A percentile compares a stretch with the other conserved stretches of the same genome.
Conservation (phyloP, 1,139 yeast genomes). For the Blastobotrys ciferrii region DNA sequence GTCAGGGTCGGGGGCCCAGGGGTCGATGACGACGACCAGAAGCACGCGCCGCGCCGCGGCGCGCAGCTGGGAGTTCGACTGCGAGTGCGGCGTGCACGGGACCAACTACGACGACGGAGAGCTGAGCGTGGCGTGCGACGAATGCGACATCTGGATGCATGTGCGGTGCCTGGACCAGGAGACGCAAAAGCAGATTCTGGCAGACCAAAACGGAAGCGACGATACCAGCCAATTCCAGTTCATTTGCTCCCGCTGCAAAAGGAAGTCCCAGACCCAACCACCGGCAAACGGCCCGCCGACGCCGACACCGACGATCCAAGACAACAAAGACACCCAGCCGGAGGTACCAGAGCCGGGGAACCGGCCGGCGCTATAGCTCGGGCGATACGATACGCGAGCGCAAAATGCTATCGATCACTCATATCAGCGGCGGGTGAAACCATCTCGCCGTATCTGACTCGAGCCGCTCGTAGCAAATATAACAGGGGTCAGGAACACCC, state of each 20-base stretch:
- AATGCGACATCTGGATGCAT: constrained; percentile 46
- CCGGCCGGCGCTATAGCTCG: constrained; percentile 1
- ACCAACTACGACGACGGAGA: constrained; percentile 43
- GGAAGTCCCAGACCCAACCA: background rate
- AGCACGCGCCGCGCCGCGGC: background rate
- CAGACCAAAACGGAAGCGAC: background rate
- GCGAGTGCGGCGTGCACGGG: constrained; percentile 42
- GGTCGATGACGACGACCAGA: constrained; percentile 7
- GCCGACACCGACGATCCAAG: background rate
- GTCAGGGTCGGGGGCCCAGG: no score
- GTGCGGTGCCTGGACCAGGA: constrained; percentile 36
- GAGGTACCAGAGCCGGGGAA: background rate
- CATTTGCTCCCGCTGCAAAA: constrained; percentile 1
- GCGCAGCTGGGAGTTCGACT: constrained; percentile 41
- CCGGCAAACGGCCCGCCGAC: constrained; percentile 1
- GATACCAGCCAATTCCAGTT: background rate
- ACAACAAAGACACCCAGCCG: background rate
- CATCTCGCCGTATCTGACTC: no score
- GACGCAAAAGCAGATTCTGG: background rate
- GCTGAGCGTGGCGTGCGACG: constrained; percentile 39
- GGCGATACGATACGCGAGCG: no score
- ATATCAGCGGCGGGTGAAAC: no score
- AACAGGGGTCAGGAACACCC: no score
- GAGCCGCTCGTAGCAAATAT: no score
- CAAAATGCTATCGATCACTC: no score